Conservation (phyloP, 2,329 filamentous ascomycete species). For the Fusarium pseudonygamai region DNA sequence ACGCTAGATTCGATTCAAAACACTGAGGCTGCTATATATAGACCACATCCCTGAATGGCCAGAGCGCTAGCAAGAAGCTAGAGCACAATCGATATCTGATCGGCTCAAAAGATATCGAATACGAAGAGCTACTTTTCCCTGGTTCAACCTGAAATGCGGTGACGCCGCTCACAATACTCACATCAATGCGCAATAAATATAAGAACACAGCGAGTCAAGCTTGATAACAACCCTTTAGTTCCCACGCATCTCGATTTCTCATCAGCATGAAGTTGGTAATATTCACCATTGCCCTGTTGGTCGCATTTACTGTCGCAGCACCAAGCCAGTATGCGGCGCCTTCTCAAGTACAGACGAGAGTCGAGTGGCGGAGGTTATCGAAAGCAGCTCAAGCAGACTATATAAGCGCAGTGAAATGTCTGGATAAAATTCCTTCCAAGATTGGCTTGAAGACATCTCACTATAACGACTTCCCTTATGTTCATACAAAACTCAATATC, state of each 20-base stretch:
- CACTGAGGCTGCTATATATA: neutral
- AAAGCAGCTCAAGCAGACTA: neutral
- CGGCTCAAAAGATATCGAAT: neutral
- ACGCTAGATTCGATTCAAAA: neutral
- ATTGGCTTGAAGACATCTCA: neutral
- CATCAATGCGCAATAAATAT: neutral
- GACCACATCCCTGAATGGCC: neutral
- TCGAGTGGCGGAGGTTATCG: neutral
- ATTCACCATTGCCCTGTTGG: neutral
- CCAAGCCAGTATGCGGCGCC: neutral
- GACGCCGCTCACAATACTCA: neutral
- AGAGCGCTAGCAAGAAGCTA: neutral
- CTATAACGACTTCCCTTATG: neutral
- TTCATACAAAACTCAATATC: neutral
- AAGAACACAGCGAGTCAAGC: neutral
- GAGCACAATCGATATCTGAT: neutral
- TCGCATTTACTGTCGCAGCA: neutral
- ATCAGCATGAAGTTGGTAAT: neutral
- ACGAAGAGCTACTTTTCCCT: rapidly evolving
- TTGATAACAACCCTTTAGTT: neutral
- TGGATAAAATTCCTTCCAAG: neutral
- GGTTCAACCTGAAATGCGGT: neutral
- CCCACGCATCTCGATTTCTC: neutral
- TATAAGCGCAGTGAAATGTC: neutral
- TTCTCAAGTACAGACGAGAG: neutral